A percentile compares a stretch with the other conserved stretches of the same genome.
phyloP scores from a whole-genome alignment of 2,329 filamentous ascomycete species.

The Pleochaeta shiraiana region DNA sequence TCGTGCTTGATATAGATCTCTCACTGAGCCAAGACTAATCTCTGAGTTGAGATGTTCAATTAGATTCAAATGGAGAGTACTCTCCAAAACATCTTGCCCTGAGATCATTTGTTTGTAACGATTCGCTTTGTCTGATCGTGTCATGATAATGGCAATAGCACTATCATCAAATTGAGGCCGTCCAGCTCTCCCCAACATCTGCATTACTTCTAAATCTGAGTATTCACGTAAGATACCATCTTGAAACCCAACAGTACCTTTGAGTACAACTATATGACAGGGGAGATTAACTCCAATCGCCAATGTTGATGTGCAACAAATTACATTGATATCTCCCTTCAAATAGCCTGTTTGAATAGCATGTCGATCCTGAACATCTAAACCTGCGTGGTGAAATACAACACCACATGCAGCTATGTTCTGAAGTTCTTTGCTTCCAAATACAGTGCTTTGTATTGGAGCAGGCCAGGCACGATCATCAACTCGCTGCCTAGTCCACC shows the following conservation, averaged over 20 bases:
- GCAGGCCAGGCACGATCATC: slow-evolving; percentile 39
- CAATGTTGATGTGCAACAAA: slow-evolving; percentile 73
- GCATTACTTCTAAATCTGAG: slow-evolving; percentile 67
- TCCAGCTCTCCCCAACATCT: slow-evolving; percentile 73
- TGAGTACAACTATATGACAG: slow-evolving; percentile 64
- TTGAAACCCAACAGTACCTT: slow-evolving; percentile 50
- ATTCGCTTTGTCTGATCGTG: slow-evolving; percentile 36
- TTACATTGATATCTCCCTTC: slow-evolving; percentile 49
- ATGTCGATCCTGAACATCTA: slow-evolving; percentile 39
- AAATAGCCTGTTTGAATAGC: slow-evolving; percentile 47
- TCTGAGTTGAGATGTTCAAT: slow-evolving; percentile 75
- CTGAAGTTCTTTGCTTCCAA: slow-evolving; percentile 38
- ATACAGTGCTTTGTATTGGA: slow-evolving; percentile 27
- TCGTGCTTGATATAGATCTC: slow-evolving; percentile 39
- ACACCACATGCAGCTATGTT: slow-evolving; percentile 33
- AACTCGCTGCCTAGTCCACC: slow-evolving; percentile 33
- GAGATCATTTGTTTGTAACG: slow-evolving; percentile 55
- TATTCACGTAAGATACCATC: slow-evolving; percentile 43
- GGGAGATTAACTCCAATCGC: slow-evolving; percentile 70
- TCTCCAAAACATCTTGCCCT: slow-evolving; percentile 54
- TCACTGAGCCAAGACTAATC: slow-evolving; percentile 53
- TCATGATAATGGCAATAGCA: slow-evolving; percentile 62
- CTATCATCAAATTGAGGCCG: slow-evolving; percentile 63
- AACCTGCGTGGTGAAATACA: slow-evolving; percentile 64
- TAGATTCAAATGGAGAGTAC: slow-evolving; percentile 54